Percentiles rank a stretch among this genome's conserved stretches.
Conservation (phyloP, 2,329 filamentous ascomycete species). For the Ophiostoma ips region DNA sequence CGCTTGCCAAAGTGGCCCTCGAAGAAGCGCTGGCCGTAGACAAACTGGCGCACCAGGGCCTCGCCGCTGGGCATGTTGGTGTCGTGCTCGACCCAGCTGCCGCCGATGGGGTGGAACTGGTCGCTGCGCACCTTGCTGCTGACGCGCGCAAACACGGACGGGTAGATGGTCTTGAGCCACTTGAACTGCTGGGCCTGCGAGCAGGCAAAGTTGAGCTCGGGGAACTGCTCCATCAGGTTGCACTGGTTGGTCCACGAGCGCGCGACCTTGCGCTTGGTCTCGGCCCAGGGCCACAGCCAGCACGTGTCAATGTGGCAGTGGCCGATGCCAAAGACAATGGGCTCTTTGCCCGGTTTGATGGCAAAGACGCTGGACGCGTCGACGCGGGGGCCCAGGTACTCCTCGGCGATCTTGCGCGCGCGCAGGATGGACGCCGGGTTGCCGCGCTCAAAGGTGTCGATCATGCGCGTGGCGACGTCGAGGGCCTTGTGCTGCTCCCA, state of each 20-base stretch:
- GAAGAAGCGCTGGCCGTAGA: slow-evolving; percentile 92
- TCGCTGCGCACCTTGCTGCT: slow-evolving; percentile 83
- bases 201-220: slow-evolving; percentile 81
- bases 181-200: slow-evolving; percentile 97
- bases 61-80: slow-evolving; percentile 96
- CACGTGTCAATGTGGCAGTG: slow-evolving; percentile 98
- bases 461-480: slow-evolving; percentile 72
- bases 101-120: slow-evolving; percentile 86
- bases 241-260: slow-evolving; percentile 96
- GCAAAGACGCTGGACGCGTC: slow-evolving; percentile 78
- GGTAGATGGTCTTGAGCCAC: slow-evolving; percentile 86
- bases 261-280: slow-evolving; percentile 92
- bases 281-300: slow-evolving; percentile 97
- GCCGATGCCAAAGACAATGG: slow-evolving; percentile 77
- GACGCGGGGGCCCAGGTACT: slow-evolving; percentile 68
- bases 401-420: slow-evolving; percentile 67
- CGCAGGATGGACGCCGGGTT: slow-evolving; percentile 64
- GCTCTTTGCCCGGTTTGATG: slow-evolving; percentile 51
- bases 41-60: slow-evolving; percentile 81
- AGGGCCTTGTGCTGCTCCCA: slow-evolving; percentile 83
- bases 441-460: slow-evolving; percentile 75
- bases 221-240: slow-evolving; percentile 86
- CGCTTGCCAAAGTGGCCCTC: slow-evolving; percentile 83
- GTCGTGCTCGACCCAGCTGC: slow-evolving; percentile 98
- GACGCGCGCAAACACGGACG: slow-evolving; percentile 76